A percentile compares a stretch with the other conserved stretches of the same genome.
These are phyloP conservation scores for Lasiodiplodia gonubiensis DNA, from an alignment of 2,329 filamentous ascomycete genomes.

Conservation along the genomic window DNA sequence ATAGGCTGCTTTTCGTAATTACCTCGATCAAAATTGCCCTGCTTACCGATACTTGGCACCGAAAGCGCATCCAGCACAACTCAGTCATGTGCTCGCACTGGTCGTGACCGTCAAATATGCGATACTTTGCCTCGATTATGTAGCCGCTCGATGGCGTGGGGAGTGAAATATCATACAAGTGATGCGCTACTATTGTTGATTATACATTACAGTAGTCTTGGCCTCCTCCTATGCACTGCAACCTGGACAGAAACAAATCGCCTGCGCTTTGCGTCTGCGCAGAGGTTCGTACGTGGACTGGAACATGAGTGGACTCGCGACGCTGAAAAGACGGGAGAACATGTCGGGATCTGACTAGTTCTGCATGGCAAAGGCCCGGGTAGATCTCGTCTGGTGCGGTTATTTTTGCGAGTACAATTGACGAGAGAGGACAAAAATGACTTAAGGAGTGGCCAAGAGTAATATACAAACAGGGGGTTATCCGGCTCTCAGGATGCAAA, in stretches of 20 bases:
- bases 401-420: background rate
- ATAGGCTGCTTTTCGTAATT: too few relatives aligned
- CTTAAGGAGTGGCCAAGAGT: conserved; percentile 19
- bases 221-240: background rate
- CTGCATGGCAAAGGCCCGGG: background rate
- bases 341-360: background rate
- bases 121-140: too few relatives aligned
- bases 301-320: background rate
- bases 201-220: background rate
- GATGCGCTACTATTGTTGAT: background rate
- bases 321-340: background rate
- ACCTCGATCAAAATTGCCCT: too few relatives aligned
- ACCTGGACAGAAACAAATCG: background rate
- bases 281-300: background rate
- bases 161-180: too few relatives aligned
- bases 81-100: too few relatives aligned
- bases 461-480: conserved; percentile 11
- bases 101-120: too few relatives aligned
- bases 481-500: conserved; percentile 7
- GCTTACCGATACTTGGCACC: too few relatives aligned
- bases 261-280: background rate
- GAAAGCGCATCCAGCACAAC: too few relatives aligned
- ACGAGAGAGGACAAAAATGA: background rate
- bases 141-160: too few relatives aligned
- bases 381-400: background rate